phyloP scores from a whole-genome alignment of 1,139 yeast genomes.

The Suhomyces panamericanus region DNA sequence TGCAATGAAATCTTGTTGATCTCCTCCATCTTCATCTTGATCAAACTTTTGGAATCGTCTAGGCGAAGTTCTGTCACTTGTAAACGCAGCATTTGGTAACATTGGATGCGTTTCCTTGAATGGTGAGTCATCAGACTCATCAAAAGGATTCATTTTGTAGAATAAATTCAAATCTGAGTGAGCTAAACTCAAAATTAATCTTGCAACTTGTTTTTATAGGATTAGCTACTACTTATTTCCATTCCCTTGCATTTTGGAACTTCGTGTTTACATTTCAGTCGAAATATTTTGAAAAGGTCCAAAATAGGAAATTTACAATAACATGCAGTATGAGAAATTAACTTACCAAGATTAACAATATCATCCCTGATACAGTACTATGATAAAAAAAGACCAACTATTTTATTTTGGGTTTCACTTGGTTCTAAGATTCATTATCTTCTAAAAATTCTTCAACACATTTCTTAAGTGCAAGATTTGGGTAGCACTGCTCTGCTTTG shows the following conservation, averaged over 20 bases:
- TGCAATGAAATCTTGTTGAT: constrained; percentile 29
- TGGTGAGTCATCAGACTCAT: constrained; percentile 34
- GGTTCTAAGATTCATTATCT: neutral
- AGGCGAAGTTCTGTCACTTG: constrained; percentile 42
- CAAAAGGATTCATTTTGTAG: constrained; percentile 35
- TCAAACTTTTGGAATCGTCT: constrained; percentile 33
- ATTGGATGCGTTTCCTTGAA: constrained; percentile 34
- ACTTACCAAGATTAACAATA: too few relatives aligned
- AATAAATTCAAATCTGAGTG: neutral
- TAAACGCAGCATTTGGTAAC: constrained; percentile 44
- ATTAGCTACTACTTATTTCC: neutral
- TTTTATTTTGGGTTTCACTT: neutral
- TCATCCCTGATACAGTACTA: neutral
- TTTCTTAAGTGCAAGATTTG: constrained; percentile 18
- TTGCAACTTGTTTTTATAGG: neutral
- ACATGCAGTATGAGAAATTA: neutral
- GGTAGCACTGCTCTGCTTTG: constrained; percentile 21
- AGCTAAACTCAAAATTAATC: neutral
- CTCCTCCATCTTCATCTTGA: constrained; percentile 22
- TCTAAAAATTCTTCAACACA: constrained; percentile 15
- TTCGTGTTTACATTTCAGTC: neutral
- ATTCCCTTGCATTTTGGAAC: neutral
- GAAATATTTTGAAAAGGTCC: neutral
- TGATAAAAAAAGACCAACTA: neutral
- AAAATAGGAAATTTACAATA: neutral